These are phyloP conservation scores for Cryptococcus floricola DNA, from an alignment of 1,284 basidiomycete genomes.

Conservation along the genomic window DNA sequence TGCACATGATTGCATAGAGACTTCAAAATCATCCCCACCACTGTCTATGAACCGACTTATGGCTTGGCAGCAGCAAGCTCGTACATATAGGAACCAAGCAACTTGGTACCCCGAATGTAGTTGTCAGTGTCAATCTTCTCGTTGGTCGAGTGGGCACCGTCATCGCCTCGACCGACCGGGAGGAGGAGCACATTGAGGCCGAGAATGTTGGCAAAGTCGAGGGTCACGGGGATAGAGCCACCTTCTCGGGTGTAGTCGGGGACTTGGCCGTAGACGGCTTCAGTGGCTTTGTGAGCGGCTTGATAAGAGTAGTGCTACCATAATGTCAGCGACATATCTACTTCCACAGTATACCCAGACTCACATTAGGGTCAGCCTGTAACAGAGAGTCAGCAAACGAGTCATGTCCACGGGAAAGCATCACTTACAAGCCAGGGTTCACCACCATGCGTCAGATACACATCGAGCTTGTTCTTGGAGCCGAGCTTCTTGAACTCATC, in stretches of 20 bases:
- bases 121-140: conserved; percentile 94
- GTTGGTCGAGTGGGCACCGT: conserved; percentile 82
- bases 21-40: background rate
- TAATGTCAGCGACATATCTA: background rate
- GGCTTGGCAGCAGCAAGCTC: conserved; percentile 57
- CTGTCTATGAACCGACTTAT: background rate
- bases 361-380: background rate
- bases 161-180: conserved; percentile 90
- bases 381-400: background rate
- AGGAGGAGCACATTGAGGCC: conserved; percentile 69
- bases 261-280: conserved; percentile 73
- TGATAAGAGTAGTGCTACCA: conserved; percentile 84
- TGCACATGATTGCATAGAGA: background rate
- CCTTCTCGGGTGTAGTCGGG: conserved; percentile 92
- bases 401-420: background rate
- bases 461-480: conserved; percentile 69
- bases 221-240: conserved; percentile 88
- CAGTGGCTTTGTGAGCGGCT: conserved; percentile 71
- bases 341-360: background rate
- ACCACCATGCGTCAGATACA: conserved; percentile 73
- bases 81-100: conserved; percentile 78
- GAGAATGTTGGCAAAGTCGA: conserved; percentile 88
- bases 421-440: conserved; percentile 72
- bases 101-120: conserved; percentile 75
- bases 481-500: conserved; percentile 77